phyloP scores from a whole-genome alignment of 192 early-diverging fungal genomes.

The Coemansia sp. region DNA sequence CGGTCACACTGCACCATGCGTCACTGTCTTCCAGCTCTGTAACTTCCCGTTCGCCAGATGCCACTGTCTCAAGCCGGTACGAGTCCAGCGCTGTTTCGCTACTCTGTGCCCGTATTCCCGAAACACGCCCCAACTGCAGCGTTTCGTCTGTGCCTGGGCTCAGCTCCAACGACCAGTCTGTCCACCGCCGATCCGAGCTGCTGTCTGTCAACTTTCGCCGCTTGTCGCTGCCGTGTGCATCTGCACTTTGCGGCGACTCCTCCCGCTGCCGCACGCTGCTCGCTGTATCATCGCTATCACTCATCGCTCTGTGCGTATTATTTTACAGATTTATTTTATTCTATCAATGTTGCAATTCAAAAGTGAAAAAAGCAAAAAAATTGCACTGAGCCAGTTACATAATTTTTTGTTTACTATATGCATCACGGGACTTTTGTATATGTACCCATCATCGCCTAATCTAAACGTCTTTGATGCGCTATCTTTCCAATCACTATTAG shows the following conservation, averaged over 20 bases:
- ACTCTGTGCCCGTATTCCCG: neutral
- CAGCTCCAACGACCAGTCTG: constrained; percentile 30
- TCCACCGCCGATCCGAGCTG: neutral
- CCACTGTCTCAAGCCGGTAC: constrained; percentile 48
- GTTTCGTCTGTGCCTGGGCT: constrained; percentile 34
- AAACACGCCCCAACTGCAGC: constrained; percentile 29
- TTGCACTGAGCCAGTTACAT: too few species aligned
- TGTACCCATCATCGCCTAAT: too few species aligned
- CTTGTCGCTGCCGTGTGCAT: constrained; percentile 5
- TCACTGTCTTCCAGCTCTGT: neutral
- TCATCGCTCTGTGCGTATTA: neutral
- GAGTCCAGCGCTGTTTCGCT: constrained; percentile 31
- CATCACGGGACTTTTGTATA: too few species aligned
- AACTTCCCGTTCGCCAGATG: constrained; percentile 11
- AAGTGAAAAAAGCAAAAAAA: neutral
- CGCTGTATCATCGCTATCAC: neutral
- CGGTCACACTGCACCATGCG: constrained; percentile 22
- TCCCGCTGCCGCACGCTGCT: neutral
- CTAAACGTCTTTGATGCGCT: too few species aligned
- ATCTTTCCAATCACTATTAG: too few species aligned
- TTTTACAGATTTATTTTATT: neutral
- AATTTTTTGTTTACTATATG: too few species aligned
- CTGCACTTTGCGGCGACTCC: neutral
- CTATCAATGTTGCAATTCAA: neutral
- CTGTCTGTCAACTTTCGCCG: constrained; percentile 11